Evolutionary conservation across 345 rosid genomes (phyloP), one percentile per base, ranked within the genome.

Genomic region (Eucalyptus sideroxylon): DNA sequence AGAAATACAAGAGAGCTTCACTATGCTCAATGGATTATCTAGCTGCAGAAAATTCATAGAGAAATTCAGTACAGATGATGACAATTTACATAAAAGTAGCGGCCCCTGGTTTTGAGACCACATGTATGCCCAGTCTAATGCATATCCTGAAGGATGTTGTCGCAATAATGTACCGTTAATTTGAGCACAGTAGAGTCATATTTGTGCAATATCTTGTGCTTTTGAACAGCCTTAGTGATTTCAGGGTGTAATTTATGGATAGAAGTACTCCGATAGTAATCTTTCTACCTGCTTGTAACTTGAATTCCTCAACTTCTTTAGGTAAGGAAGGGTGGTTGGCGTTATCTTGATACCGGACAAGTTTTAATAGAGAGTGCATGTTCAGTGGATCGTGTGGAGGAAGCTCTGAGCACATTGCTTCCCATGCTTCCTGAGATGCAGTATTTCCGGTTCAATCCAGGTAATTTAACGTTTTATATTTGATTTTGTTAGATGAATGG

Each of bases 271-370:
- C 24, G 4, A 51, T 31, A 11, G 86, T 80, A n/a, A 56, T 88
- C 82, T 21, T 83, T 87, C n/a, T 31, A 85, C 60, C 50, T 53
- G 10, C 86, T 86, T 51, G 53, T 91, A 87, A 40, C 62, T 85
- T 42, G 67, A 88, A 51, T 51, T 47, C 80, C 21, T 88, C 89
- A 89, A 55, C 72, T 89, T 11, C 11, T 93, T 86, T 91, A 97
- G 99, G 96, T 92, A 55, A 94, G 99, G 89, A 98, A 93, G 94
- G 99, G 99, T 37, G 99, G 99, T 88, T 98, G 99, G 99, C 98
- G 99, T 87, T 97, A 98, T 93, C 92, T 98, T 87, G 99, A 98
- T 92, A 98, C 99, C 17, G 99, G 99, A 40, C 99, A 98, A 93
- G 99, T 98, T 91, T 92, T 98, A 90, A 96, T 98, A 92, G 99